Evolutionary conservation across 2,329 filamentous ascomycete genomes (phyloP).

Genomic region (Clonostachys byssicola): DNA sequence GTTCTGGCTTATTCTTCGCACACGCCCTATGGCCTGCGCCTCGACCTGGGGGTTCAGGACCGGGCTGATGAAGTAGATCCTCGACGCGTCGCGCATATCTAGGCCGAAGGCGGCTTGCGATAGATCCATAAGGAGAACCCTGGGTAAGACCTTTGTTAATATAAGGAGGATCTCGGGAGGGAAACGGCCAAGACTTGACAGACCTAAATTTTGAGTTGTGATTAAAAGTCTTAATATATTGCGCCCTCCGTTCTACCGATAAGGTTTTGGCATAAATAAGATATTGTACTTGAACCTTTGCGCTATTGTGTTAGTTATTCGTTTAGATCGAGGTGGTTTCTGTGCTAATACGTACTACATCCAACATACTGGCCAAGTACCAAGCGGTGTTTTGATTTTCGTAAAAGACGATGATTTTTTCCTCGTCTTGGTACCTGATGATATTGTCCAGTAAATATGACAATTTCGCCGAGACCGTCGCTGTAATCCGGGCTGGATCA

Average conservation of each 20-base stretch:
- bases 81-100: slow-evolving; percentile 76
- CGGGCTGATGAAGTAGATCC: slow-evolving; percentile 86
- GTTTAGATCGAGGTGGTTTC: neutral
- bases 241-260: slow-evolving; percentile 56
- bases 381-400: slow-evolving; percentile 83
- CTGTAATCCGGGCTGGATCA: slow-evolving; percentile 58
- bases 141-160: slow-evolving; percentile 9
- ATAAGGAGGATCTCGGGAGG: neutral
- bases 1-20: slow-evolving; percentile 80
- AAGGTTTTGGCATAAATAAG: slow-evolving; percentile 66
- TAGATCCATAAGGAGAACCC: slow-evolving; percentile 89
- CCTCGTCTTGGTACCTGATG: slow-evolving; percentile 58
- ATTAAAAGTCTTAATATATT: slow-evolving; percentile 79
- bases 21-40: slow-evolving; percentile 87
- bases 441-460: slow-evolving; percentile 79
- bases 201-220: slow-evolving; percentile 57
- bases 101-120: slow-evolving; percentile 83
- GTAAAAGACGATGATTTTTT: slow-evolving; percentile 93
- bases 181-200: neutral
- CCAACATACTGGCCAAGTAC: slow-evolving; percentile 79
- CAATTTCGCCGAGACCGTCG: slow-evolving; percentile 81
- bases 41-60: slow-evolving; percentile 82
- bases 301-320: slow-evolving; percentile 3
- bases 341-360: slow-evolving; percentile 46
- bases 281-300: slow-evolving; percentile 50